phyloP scores from a whole-genome alignment of 2,329 filamentous ascomycete genomes.

The Chaetomiaceae sp. region DNA sequence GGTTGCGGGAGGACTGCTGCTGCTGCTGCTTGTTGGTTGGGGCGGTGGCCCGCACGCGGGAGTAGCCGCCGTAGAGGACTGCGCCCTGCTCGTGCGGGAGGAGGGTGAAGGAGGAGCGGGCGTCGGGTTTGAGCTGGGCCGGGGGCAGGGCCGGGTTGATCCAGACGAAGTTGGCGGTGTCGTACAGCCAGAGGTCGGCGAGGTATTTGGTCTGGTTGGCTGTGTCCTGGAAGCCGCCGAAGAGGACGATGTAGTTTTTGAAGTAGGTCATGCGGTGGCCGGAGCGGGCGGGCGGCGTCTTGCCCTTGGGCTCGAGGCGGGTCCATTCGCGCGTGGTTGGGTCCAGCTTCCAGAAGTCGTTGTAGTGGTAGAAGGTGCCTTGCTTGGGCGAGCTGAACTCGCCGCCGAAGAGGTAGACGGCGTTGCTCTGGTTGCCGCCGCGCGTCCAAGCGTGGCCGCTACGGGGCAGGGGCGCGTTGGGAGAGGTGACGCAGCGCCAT shows the following conservation, averaged over 20 bases:
- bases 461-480: conserved; percentile 84
- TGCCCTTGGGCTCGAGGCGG: conserved; percentile 74
- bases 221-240: conserved; percentile 96
- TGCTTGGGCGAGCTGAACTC: conserved; percentile 97
- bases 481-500: conserved; percentile 86
- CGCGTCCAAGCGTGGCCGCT: conserved; percentile 94
- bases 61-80: conserved; percentile 90
- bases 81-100: conserved; percentile 87
- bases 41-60: conserved; percentile 72
- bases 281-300: conserved; percentile 76
- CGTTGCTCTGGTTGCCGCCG: conserved; percentile 72
- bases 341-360: conserved; percentile 94
- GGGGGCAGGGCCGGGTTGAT: conserved; percentile 69
- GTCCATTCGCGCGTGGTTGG: conserved; percentile 83
- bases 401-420: conserved; percentile 89
- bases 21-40: conserved; percentile 54
- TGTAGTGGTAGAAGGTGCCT: conserved; percentile 98
- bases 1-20: conserved; percentile 49
- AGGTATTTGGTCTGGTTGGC: conserved; percentile 93
- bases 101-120: conserved; percentile 86
- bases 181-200: conserved; percentile 91
- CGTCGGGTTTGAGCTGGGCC: conserved; percentile 81
- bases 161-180: conserved; percentile 84
- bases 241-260: conserved; percentile 94
- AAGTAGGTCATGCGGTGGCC: conserved; percentile 92